These are phyloP conservation scores for Panicum miliaceum DNA, from an alignment of 176 grass and related monocot species.

Conservation along the genomic window DNA sequence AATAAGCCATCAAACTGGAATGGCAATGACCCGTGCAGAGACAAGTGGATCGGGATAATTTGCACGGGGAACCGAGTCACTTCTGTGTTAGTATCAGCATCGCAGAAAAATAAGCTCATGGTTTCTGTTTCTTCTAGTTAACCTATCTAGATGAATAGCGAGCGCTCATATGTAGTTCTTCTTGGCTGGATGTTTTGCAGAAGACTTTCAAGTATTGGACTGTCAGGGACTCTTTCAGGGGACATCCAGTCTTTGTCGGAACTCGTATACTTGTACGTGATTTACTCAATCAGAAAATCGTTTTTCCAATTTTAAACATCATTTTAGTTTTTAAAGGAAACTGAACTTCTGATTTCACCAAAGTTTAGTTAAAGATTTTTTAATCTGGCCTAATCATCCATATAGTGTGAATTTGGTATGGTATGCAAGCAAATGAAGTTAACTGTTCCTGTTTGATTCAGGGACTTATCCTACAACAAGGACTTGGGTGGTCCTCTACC, in stretches of 20 bases:
- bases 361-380: not conserved
- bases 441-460: slow-evolving; percentile 14
- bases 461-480: slow-evolving; percentile 87
- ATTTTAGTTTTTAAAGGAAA: not conserved
- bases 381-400: not conserved
- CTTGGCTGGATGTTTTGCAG: slow-evolving; percentile 41
- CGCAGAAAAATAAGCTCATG: slow-evolving; percentile 22
- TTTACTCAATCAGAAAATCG: not conserved
- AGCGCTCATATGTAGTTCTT: not conserved
- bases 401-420: not conserved
- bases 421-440: not conserved
- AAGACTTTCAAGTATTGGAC: slow-evolving; percentile 64
- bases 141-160: not conserved
- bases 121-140: not conserved
- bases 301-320: not conserved
- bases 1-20: slow-evolving; percentile 68
- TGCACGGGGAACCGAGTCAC: slow-evolving; percentile 50
- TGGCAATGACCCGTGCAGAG: slow-evolving; percentile 67
- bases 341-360: slow-evolving; percentile 4
- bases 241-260: slow-evolving; percentile 66
- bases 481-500: slow-evolving; percentile 61
- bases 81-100: slow-evolving; percentile 54
- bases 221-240: slow-evolving; percentile 71
- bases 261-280: slow-evolving; percentile 58
- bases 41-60: slow-evolving; percentile 66